These are phyloP conservation scores for Fusarium sp. DNA, from an alignment of 2,329 filamentous ascomycete species.

Conservation along the genomic window DNA sequence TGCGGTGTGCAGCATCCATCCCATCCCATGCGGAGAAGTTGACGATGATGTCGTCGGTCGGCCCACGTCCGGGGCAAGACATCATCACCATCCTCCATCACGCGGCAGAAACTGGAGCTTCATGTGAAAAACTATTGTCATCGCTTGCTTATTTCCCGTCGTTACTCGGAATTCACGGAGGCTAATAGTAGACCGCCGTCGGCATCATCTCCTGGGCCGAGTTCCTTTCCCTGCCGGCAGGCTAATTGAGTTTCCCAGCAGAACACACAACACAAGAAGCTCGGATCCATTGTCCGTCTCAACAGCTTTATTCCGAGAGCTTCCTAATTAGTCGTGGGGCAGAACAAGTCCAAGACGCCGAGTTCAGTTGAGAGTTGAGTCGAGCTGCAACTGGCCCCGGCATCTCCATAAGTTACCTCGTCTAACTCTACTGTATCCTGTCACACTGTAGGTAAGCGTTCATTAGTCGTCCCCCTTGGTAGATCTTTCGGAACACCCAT, in stretches of 20 bases:
- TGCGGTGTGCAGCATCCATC: constrained; percentile 31
- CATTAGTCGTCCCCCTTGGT: background rate
- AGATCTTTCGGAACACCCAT: background rate
- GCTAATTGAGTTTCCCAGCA: background rate
- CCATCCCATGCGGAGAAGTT: constrained; percentile 16
- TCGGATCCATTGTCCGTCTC: background rate
- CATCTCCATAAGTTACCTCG: background rate
- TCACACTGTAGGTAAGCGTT: background rate
- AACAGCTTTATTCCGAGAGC: constrained; percentile 2
- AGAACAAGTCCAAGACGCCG: constrained; percentile 4
- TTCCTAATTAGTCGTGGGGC: constrained; percentile 17
- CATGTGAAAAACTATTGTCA: background rate
- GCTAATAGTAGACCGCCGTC: constrained; percentile 13
- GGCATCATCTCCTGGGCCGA: constrained; percentile 29
- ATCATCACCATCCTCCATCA: background rate
- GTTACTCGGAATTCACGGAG: constrained; percentile 2
- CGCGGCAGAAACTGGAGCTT: background rate
- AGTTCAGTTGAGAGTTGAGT: background rate
- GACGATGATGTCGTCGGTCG: constrained; percentile 24
- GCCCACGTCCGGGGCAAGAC: constrained; percentile 21
- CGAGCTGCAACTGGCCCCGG: background rate
- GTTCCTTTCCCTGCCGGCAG: constrained; percentile 13
- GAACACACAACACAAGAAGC: background rate
- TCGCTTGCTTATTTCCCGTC: background rate
- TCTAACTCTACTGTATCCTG: background rate